Evolutionary conservation across 2,329 filamentous ascomycete species (phyloP), one percentile per base, ranked within the genome.

Genomic region (Aschersonia sp.): DNA sequence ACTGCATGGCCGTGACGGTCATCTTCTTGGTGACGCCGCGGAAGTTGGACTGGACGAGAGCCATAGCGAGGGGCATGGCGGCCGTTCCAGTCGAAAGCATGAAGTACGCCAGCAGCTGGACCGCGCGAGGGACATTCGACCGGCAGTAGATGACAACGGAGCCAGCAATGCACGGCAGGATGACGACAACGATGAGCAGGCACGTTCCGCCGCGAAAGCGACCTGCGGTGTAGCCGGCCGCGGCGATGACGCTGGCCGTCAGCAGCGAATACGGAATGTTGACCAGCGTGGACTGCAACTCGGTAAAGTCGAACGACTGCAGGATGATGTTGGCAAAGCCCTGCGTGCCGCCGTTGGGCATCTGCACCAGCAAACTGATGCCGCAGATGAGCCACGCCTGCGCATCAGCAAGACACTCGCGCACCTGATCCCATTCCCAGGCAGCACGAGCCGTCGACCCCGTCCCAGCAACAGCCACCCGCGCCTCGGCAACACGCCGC

Each of bases 1-100:
- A 89, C 1, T 85, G 82, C 0, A 80, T 79, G 0, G 80, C 79
- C 0, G 84, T 81, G 72, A 84, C 86, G 56, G 84, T 80, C 9
- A 79, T 84, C 69, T 88, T 88, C 64, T 79, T 79, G 32, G 75
- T 77, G 28, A 76, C 71, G 12, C 75, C 75, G 9, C 70, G 67
- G 53, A 71, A 75, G 55, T 79, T 78, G 12, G 72, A 66, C 55
- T 75, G 72, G 3, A 77, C 70, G 0, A 79, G 68, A 0, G 75
- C 70, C 60, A 79, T 67, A 9, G 68, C 67, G 1, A 80, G 66
- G 0, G 77, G 75, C 61, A 80, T 67, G 2, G 71, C 71, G 0
- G 72, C 66, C 0, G 76, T 71, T 0, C 75, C 75, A 0, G 72
- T 70, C 1, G 71, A 70, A 3, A 80, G 64, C 7, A 78, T 59